Evolutionary conservation across 1,284 basidiomycete genomes (phyloP), one percentile per base, ranked within the genome.

Genomic region (Puccinia sorghi): DNA sequence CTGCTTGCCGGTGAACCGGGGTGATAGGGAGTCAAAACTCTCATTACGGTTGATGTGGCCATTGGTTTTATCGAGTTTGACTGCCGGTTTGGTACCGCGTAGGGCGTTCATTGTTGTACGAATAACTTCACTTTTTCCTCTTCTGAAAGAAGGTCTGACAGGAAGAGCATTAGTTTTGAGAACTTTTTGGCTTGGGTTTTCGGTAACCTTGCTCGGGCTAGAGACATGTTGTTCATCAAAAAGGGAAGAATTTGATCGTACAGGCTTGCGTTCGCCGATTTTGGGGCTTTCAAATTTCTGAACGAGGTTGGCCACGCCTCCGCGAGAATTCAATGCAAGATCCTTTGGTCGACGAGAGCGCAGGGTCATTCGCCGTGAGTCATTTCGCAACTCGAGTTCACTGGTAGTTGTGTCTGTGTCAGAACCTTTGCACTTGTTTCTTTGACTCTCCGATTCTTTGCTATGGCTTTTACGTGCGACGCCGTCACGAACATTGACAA

Each of bases 121-220:
- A 52, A 70, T 46, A 50, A 78, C 46, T 46, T 78, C 76, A 37
- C 76, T 78, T 32, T 78, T 78, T 8, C 76, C 76, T 78, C 76
- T 27, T 71, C 56, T 78, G 54, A 78, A 71, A 22, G 46, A 70
- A 22, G 76, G 76, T 63, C 76, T 69, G 25, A 70, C 32, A 22
- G 57, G 43, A 27, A 70, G 56, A 37, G 64, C 52, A 67, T 64
- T 48, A 11, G 67, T 61, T 46, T 78, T 78, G 12, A 52, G 22
- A 71, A 41, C 9, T 52, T 78, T 71, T 17, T 48, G 15, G 57
- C 50, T n/a, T 11, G 46, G 25, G 13, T 17, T n/a, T 37, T 57
- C 52, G n/a, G 27, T 52, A 57, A 43, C 37, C 12, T 54, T 71
- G 46, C 15, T 46, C 27, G 48, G 48, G 32, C 48, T 52, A 13